These are phyloP conservation scores for Suillus alpinus DNA, from an alignment of 768 basidiomycete species.

Conservation along the genomic window DNA sequence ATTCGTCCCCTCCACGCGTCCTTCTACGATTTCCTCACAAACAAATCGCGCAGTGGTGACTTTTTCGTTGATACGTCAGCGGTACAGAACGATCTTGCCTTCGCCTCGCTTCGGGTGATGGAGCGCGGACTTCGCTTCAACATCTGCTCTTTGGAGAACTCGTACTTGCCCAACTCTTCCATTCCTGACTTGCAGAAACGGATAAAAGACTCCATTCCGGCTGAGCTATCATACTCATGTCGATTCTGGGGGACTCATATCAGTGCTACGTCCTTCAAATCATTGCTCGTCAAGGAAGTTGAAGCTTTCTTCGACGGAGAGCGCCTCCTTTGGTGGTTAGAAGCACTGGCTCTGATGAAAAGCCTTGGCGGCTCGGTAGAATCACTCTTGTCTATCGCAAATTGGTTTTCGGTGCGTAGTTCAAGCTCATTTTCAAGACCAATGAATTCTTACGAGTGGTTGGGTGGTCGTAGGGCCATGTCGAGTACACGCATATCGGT, in stretches of 20 bases:
- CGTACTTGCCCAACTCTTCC: constrained; percentile 21
- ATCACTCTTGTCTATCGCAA: not conserved
- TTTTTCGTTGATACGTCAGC: constrained; percentile 8
- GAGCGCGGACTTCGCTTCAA: constrained; percentile 14
- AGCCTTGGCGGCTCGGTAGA: not conserved
- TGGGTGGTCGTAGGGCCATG: not conserved
- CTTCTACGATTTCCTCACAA: constrained; percentile 24
- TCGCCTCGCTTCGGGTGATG: constrained; percentile 25
- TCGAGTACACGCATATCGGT: constrained; percentile 4
- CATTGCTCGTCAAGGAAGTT: constrained; percentile 9
- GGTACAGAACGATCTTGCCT: constrained; percentile 7
- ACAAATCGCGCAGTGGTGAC: constrained; percentile 7
- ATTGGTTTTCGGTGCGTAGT: not conserved
- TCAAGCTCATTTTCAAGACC: not conserved
- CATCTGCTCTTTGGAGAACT: constrained; percentile 18
- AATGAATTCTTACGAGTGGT: not conserved
- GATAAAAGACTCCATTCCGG: constrained; percentile 20
- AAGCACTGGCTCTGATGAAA: constrained; percentile 13
- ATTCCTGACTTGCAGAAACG: constrained; percentile 10
- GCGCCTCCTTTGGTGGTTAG: too few species aligned
- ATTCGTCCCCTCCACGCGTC: constrained; percentile 23
- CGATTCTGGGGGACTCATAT: constrained; percentile 31
- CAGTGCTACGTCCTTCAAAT: not conserved
- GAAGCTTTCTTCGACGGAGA: constrained; percentile 19
- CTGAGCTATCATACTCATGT: constrained; percentile 29